Evolutionary conservation across 495 filamentous ascomycete species (phyloP).

Genomic region (Annulohypoxylon nitens): DNA sequence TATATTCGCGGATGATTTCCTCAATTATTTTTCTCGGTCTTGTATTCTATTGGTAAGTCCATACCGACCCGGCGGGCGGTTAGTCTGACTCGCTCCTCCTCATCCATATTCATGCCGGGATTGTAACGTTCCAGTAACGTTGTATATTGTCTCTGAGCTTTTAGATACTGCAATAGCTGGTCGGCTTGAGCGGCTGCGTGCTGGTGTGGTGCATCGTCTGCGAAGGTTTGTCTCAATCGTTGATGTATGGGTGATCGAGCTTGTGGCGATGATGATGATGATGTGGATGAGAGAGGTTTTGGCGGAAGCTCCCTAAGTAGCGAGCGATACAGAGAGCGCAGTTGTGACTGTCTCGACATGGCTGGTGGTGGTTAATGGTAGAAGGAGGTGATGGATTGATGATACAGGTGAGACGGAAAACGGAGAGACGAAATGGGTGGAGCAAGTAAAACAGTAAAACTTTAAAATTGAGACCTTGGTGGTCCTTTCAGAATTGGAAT

Average conservation of each 20-base stretch:
- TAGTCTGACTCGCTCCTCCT: slow-evolving; percentile 86
- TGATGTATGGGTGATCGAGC: slow-evolving; percentile 70
- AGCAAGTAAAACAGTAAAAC: too few species aligned
- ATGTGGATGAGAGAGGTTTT: slow-evolving; percentile 61
- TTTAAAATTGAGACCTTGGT: too few species aligned
- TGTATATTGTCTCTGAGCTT: slow-evolving; percentile 84
- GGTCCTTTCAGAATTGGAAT: not conserved
- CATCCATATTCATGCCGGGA: slow-evolving; percentile 84
- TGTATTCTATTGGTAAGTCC: slow-evolving; percentile 77
- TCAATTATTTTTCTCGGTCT: slow-evolving; percentile 20
- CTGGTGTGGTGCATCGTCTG: slow-evolving; percentile 46
- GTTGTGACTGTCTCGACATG: slow-evolving; percentile 59
- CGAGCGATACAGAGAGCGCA: slow-evolving; percentile 86
- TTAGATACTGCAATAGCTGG: slow-evolving; percentile 82
- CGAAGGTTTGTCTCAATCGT: slow-evolving; percentile 69
- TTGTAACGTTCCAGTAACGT: slow-evolving; percentile 91
- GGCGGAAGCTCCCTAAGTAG: slow-evolving; percentile 92
- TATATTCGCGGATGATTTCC: not conserved
- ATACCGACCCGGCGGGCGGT: slow-evolving; percentile 90
- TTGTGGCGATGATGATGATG: slow-evolving; percentile 52
- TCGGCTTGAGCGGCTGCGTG: slow-evolving; percentile 70
- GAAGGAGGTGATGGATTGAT: not conserved
- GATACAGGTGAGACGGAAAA: not conserved
- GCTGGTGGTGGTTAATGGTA: not conserved
- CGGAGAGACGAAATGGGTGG: too few species aligned